A percentile compares a stretch with the other conserved stretches of the same genome.
phyloP scores from a whole-genome alignment of 1,139 yeast species.

The Taphrina confusa region DNA sequence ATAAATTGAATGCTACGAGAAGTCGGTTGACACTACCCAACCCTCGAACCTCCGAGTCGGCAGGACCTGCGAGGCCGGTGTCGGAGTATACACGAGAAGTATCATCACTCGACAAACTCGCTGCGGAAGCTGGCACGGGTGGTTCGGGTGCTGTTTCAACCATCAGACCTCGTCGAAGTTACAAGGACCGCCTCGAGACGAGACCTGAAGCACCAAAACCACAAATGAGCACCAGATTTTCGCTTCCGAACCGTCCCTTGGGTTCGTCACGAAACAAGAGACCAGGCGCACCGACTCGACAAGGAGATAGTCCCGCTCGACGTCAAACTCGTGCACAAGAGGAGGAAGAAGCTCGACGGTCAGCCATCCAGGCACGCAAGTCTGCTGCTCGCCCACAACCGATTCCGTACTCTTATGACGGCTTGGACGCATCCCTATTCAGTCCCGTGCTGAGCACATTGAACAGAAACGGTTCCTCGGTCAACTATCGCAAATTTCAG shows the following conservation, averaged over 20 bases:
- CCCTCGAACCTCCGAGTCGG: not conserved
- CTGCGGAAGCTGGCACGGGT: constrained; percentile 21
- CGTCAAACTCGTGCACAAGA: constrained; percentile 8
- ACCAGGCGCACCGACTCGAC: not conserved
- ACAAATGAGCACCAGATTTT: constrained; percentile 3
- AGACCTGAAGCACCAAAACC: constrained; percentile 9
- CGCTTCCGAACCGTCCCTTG: not conserved
- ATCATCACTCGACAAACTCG: constrained; percentile 15
- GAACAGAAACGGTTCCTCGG: not conserved
- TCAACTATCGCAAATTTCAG: not conserved
- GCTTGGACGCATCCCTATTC: not conserved
- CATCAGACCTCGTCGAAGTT: constrained; percentile 16
- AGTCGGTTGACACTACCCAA: not conserved
- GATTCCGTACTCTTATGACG: not conserved
- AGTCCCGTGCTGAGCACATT: constrained; percentile 1
- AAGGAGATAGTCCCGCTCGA: constrained; percentile 2
- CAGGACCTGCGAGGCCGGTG: not conserved
- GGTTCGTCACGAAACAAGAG: not conserved
- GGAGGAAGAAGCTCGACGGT: not conserved
- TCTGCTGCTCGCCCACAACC: constrained; percentile 9
- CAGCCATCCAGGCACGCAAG: constrained; percentile 17
- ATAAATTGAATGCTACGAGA: not conserved
- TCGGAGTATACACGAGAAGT: constrained; percentile 13
- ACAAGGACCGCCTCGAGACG: constrained; percentile 17
- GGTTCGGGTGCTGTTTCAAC: constrained; percentile 1